Conservation (phyloP, 352 stramenopile genomes). For the Globisporangium abappressorium region DNA sequence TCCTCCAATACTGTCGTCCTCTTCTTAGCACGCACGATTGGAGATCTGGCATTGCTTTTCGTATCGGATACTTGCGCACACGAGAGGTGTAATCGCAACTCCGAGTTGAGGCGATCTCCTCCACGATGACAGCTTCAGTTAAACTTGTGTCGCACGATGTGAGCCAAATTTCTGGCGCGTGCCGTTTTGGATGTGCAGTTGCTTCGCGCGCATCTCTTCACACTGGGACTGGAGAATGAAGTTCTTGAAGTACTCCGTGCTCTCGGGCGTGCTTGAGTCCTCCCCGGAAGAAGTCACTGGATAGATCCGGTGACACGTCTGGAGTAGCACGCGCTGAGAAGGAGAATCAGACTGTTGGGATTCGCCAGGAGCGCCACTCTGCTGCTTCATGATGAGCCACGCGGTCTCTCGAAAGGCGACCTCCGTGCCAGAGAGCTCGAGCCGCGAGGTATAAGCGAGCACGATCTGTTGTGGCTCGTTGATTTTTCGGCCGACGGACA, state of each 20-base stretch:
- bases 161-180: conserved; percentile 1
- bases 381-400: not conserved
- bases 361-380: not conserved
- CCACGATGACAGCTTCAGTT: too few species aligned
- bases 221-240: conserved; percentile 8
- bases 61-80: too few species aligned
- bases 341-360: not conserved
- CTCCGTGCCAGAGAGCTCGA: not conserved
- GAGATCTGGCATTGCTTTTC: too few species aligned
- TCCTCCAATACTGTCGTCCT: too few species aligned
- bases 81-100: too few species aligned
- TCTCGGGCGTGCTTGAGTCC: not conserved
- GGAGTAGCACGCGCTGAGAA: not conserved
- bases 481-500: conserved; percentile 2
- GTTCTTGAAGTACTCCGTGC: conserved; percentile 9
- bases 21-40: too few species aligned
- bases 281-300: not conserved
- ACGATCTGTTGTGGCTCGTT: not conserved
- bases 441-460: not conserved
- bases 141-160: not conserved
- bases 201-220: conserved; percentile 8
- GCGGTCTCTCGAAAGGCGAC: not conserved
- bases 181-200: conserved; percentile 4
- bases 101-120: too few species aligned
- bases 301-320: not conserved